Percentiles rank a stretch among this genome's conserved stretches.
phyloP scores from a whole-genome alignment of 768 basidiomycete genomes.

The Solioccasus polychromus region DNA sequence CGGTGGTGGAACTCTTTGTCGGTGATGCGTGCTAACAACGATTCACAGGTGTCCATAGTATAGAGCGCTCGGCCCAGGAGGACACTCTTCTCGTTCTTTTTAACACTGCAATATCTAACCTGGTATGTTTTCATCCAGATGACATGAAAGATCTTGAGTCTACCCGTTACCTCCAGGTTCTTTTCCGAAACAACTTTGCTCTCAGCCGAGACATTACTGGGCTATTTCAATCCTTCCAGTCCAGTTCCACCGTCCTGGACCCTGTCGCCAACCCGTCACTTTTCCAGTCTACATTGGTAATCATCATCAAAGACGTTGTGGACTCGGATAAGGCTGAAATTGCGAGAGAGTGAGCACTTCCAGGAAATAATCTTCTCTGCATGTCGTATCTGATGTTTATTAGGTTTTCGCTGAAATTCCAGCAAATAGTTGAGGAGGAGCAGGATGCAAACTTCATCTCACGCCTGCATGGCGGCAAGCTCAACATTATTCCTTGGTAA shows the following conservation, averaged over 20 bases:
- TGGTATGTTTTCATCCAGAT: conserved; percentile 35
- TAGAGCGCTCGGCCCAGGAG: conserved; percentile 61
- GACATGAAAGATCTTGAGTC: neutral
- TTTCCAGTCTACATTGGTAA: conserved; percentile 56
- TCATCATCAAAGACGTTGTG: conserved; percentile 69
- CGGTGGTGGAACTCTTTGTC: neutral
- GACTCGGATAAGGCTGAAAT: conserved; percentile 61
- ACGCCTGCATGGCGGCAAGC: conserved; percentile 50
- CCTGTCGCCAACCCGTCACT: conserved; percentile 55
- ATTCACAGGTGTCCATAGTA: conserved; percentile 55
- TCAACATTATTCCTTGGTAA: conserved; percentile 58
- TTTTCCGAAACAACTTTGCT: conserved; percentile 66
- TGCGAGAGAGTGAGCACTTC: conserved; percentile 46
- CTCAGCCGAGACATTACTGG: conserved; percentile 59
- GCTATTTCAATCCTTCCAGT: conserved; percentile 60
- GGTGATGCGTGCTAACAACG: neutral
- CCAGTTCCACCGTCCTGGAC: conserved; percentile 53
- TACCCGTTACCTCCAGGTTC: conserved; percentile 39
- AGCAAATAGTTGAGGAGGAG: conserved; percentile 58
- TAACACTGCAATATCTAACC: conserved; percentile 62
- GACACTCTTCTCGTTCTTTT: conserved; percentile 63
- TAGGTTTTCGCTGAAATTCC: conserved; percentile 56
- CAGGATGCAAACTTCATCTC: conserved; percentile 62
- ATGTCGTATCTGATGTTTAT: neutral
- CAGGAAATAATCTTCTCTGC: neutral